phyloP scores from a whole-genome alignment of 148 eudicot genomes.

The Rhododendron griersonianum region DNA sequence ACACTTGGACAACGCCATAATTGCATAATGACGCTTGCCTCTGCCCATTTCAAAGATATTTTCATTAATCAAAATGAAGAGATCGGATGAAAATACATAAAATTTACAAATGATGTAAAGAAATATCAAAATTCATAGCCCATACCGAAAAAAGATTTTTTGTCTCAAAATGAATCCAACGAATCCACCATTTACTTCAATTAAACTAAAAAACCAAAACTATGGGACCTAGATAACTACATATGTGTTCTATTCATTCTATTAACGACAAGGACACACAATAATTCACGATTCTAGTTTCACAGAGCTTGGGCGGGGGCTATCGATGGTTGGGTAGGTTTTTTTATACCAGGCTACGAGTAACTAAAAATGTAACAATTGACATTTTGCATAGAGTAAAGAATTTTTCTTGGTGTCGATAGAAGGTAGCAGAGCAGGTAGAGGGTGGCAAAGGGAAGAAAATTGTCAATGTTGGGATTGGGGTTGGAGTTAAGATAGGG shows the following conservation, averaged over 20 bases:
- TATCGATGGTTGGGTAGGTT: neutral
- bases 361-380: neutral
- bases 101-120: too few species aligned
- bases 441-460: neutral
- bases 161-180: too few species aligned
- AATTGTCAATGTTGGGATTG: neutral
- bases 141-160: too few species aligned
- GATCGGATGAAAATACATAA: too few species aligned
- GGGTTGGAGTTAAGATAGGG: neutral
- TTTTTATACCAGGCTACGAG: neutral
- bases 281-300: neutral
- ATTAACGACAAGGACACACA: neutral
- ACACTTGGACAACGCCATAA: neutral
- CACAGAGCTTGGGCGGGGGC: neutral
- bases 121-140: too few species aligned
- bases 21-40: neutral
- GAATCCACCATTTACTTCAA: too few species aligned
- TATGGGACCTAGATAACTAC: too few species aligned
- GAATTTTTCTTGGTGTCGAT: neutral
- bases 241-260: neutral
- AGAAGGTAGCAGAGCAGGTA: neutral
- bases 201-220: too few species aligned
- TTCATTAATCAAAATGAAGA: too few species aligned
- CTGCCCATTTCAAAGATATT: neutral
- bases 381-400: neutral